Evolutionary conservation across 352 stramenopile species (phyloP).

Genomic region (Lagenidium giganteum): DNA sequence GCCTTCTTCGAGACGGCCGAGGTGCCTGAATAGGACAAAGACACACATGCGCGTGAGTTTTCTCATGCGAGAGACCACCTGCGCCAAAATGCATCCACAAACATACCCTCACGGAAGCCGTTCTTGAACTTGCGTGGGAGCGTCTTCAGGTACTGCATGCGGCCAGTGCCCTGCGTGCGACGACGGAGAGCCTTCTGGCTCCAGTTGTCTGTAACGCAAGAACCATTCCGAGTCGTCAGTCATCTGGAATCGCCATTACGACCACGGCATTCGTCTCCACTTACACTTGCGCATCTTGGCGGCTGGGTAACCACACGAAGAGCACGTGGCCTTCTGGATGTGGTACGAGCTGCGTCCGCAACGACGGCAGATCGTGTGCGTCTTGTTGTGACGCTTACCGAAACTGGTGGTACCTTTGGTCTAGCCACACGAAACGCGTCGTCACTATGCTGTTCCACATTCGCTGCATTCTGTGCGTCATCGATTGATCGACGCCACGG

Average conservation of each 20-base stretch:
- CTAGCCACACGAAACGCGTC: too few relatives aligned
- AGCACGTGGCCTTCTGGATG: conserved; percentile 99
- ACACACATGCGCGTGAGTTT: too few relatives aligned
- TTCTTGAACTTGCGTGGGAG: conserved; percentile 98
- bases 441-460: too few relatives aligned
- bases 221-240: too few relatives aligned
- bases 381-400: conserved; percentile 99
- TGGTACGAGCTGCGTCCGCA: conserved; percentile 99
- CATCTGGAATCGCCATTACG: too few relatives aligned
- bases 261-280: conserved; percentile 15
- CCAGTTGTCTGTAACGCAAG: conserved; percentile 96
- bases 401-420: conserved; percentile 99
- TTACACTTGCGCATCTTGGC: conserved; percentile 97
- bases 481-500: too few relatives aligned
- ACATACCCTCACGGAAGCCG: conserved; percentile 95
- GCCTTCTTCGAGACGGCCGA: conserved; percentile 76
- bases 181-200: conserved; percentile 97
- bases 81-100: background rate
- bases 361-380: conserved; percentile 98
- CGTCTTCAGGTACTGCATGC: conserved; percentile 96
- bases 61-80: too few relatives aligned
- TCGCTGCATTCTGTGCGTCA: too few relatives aligned
- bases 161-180: conserved; percentile 88
- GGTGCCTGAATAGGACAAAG: conserved; percentile 18
- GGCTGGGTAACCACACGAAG: conserved; percentile 97